Evolutionary conservation across 78 protist genomes (phyloP).

Genomic region (Salpingoeca rosetta): DNA sequence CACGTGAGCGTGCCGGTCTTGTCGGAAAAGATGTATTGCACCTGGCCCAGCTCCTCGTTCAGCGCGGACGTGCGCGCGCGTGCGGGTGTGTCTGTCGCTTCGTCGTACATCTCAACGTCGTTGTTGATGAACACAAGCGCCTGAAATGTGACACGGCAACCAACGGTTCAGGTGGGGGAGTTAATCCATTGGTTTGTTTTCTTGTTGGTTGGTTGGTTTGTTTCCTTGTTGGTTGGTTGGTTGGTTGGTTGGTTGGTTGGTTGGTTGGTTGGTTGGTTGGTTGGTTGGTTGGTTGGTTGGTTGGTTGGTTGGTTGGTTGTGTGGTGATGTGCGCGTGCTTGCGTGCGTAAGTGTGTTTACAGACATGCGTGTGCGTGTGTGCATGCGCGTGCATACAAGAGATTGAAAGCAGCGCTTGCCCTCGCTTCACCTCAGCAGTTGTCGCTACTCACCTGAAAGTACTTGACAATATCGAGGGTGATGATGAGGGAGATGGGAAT

Average conservation of each 20-base stretch:
- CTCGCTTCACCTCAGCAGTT: not conserved
- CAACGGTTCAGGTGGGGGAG: too few relatives aligned
- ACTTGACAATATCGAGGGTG: slow-evolving; percentile 77
- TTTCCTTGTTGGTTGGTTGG: too few relatives aligned
- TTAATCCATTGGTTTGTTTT: too few relatives aligned
- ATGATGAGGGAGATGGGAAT: slow-evolving; percentile 75
- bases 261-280: too few relatives aligned
- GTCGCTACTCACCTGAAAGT: slow-evolving; percentile 18
- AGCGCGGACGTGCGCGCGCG: slow-evolving; percentile 49
- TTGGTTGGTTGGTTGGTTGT: too few relatives aligned
- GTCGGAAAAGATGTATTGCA: slow-evolving; percentile 59
- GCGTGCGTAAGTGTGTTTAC: not conserved
- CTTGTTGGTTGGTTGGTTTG: too few relatives aligned
- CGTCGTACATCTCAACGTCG: slow-evolving; percentile 52
- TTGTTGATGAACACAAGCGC: slow-evolving; percentile 39
- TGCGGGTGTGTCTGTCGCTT: slow-evolving; percentile 53
- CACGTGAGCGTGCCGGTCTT: slow-evolving; percentile 96
- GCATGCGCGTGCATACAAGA: not conserved
- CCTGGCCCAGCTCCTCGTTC: slow-evolving; percentile 62
- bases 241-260: too few relatives aligned
- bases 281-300: too few relatives aligned
- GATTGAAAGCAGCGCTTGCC: not conserved
- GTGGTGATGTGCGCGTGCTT: too few relatives aligned
- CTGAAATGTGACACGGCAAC: not conserved
- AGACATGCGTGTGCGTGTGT: not conserved